Base-by-base conservation (phyloP, 306 rosid genomes). In the Lablab purpureus region DNA sequence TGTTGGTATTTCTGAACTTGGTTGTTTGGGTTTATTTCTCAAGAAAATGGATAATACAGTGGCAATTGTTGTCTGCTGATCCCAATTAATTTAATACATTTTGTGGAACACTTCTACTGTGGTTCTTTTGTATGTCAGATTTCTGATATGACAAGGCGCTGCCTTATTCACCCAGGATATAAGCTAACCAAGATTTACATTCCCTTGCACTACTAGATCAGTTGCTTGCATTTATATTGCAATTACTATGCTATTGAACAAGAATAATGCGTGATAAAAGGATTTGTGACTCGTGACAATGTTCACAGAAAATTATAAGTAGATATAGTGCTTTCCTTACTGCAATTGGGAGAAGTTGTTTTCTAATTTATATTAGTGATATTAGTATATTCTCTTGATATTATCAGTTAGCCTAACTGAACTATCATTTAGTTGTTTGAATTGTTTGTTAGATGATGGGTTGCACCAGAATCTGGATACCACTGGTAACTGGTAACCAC, bases 141-240 rank as follows among this genome's bases (percentile, higher is more conserved):
- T 60, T 79, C 30, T 70, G 27, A 70, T 41, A 58, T 43, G 71
- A 30, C 34, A 30, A 10, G 14, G 18, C 77, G 23, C 27, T 18
- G 46, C 32, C 9, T 15, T 56, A 50, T 68, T 43, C 37, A 43
- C 69, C 43, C 52, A 23, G 25, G 45, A 72, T 80, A 13, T 27
- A 36, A 46, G 50, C 63, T 49, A 62, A 10, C 63, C 41, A n/a
- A 36, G 17, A 59, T 69, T 23, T 21, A 7, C 21, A 56, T 19
- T 70, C 30, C 19, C 64, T 32, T 66, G 45, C 30, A 30, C 52
- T 58, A 60, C 10, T 36, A 51, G 25, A 66, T 76, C 23, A 21
- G 71, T 76, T 68, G 34, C 17, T 73, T 37, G 78, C 32, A 43
- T 59, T 32, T 59, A 59, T 74, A 43, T 59, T 41, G 12, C 14